Percentiles rank a stretch among this genome's conserved stretches.
These are phyloP conservation scores for Diplogelasinospora grovesii DNA, from an alignment of 495 filamentous ascomycete species.

Conservation along the genomic window DNA sequence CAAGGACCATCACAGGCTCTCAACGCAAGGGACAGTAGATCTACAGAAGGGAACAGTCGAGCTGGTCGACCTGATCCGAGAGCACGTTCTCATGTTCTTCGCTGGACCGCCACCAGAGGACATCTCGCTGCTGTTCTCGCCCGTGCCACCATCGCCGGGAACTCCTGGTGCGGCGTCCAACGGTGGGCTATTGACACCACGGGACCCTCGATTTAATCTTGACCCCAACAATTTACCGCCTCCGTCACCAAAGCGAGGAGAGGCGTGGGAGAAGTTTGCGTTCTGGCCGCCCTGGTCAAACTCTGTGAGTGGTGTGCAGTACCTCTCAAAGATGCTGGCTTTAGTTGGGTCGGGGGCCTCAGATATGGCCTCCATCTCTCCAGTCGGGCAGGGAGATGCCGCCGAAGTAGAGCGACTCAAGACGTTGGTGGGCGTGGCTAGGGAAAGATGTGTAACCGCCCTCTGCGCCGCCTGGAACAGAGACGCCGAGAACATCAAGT, in stretches of 20 bases:
- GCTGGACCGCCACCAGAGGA: constrained; percentile 87
- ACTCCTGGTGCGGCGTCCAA: constrained; percentile 48
- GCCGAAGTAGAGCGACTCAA: constrained; percentile 60
- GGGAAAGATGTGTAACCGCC: constrained; percentile 75
- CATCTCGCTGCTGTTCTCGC: constrained; percentile 75
- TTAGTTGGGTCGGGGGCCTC: constrained; percentile 78
- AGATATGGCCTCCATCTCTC: constrained; percentile 70
- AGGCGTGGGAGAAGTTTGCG: constrained; percentile 87
- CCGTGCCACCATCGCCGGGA: constrained; percentile 63
- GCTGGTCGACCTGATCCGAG: constrained; percentile 72
- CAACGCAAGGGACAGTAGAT: constrained; percentile 58
- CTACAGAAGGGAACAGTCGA: constrained; percentile 74
- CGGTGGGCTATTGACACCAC: constrained; percentile 38
- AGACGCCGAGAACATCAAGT: constrained; percentile 82
- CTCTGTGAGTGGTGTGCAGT: constrained; percentile 79
- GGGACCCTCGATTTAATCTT: constrained; percentile 69
- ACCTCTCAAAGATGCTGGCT: constrained; percentile 71
- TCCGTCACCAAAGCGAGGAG: constrained; percentile 66
- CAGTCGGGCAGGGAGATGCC: constrained; percentile 51
- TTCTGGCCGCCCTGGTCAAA: constrained; percentile 96
- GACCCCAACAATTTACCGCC: constrained; percentile 70
- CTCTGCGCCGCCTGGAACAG: constrained; percentile 79
- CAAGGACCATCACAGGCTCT: constrained; percentile 75
- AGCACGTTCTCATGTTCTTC: constrained; percentile 73
- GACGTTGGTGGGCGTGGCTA: constrained; percentile 62